phyloP scores from a whole-genome alignment of 768 basidiomycete species.

The Epithele typhae region DNA sequence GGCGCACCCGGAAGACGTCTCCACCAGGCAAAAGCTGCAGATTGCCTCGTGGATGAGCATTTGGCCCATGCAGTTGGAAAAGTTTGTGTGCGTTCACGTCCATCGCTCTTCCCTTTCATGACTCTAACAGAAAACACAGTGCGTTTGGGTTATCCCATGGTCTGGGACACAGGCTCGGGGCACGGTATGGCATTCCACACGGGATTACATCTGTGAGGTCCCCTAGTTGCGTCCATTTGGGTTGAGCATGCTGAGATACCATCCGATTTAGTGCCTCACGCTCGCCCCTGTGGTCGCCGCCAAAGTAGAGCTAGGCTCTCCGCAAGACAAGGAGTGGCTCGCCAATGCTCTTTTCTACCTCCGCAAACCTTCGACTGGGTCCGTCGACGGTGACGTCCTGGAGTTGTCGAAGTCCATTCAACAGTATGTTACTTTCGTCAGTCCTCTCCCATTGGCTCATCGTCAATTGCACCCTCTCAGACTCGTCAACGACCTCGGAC shows the following conservation, averaged over 20 bases:
- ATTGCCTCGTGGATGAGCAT: slow-evolving; percentile 79
- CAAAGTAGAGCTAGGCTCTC: slow-evolving; percentile 51
- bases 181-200: slow-evolving; percentile 71
- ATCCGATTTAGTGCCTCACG: slow-evolving; percentile 55
- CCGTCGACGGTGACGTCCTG: slow-evolving; percentile 57
- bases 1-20: slow-evolving; percentile 50
- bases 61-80: slow-evolving; percentile 60
- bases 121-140: slow-evolving; percentile 30
- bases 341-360: slow-evolving; percentile 57
- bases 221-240: too few species aligned
- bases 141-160: slow-evolving; percentile 73
- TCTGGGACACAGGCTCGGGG: slow-evolving; percentile 71
- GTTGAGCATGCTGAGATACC: too few species aligned
- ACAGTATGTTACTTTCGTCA: slow-evolving; percentile 39
- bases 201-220: slow-evolving; percentile 73
- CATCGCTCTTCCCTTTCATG: background rate
- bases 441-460: background rate
- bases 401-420: slow-evolving; percentile 51
- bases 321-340: slow-evolving; percentile 60
- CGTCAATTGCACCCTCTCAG: slow-evolving; percentile 27
- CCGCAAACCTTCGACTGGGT: slow-evolving; percentile 55
- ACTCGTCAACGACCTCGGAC: slow-evolving; percentile 54
- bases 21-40: slow-evolving; percentile 63
- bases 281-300: slow-evolving; percentile 59
- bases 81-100: slow-evolving; percentile 40